These are phyloP conservation scores for Lippia alba DNA, from an alignment of 305 asterid species.

Conservation along the genomic window DNA sequence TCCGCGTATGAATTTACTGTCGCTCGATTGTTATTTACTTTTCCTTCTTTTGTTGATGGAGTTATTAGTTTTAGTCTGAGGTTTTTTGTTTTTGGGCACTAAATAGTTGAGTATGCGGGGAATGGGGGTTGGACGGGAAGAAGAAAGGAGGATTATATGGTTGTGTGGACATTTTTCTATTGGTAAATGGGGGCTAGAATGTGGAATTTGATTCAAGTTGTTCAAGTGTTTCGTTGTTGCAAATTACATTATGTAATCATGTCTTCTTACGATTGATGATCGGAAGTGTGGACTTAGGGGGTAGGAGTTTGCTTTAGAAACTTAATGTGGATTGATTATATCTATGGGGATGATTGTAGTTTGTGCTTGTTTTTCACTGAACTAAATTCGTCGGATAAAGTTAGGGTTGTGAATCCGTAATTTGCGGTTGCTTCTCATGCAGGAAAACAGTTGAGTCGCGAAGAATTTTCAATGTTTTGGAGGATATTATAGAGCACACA, in stretches of 20 bases:
- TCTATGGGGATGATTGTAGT: conserved; percentile 13
- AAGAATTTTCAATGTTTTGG: conserved; percentile 63
- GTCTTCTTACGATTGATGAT: neutral
- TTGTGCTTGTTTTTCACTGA: conserved; percentile 22
- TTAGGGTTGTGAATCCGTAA: conserved; percentile 18
- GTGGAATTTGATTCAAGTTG: neutral
- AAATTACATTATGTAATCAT: neutral
- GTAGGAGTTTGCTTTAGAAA: neutral
- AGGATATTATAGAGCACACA: conserved; percentile 75
- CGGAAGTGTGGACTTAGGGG: neutral
- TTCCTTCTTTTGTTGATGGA: neutral
- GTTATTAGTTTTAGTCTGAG: neutral
- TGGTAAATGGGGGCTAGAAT: conserved; percentile 9
- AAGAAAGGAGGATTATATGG: neutral
- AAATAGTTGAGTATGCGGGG: conserved; percentile 10
- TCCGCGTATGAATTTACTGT: conserved; percentile 50
- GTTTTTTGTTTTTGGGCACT: neutral
- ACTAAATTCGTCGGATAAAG: conserved; percentile 4
- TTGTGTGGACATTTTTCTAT: neutral
- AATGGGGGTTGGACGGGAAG: neutral
- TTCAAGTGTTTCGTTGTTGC: neutral
- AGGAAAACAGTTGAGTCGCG: conserved; percentile 62
- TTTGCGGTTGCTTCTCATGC: conserved; percentile 41
- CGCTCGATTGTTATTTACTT: neutral
- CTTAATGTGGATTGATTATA: neutral